Evolutionary conservation across 164 flowering plant species (phyloP).

Genomic region (Santalum album): DNA sequence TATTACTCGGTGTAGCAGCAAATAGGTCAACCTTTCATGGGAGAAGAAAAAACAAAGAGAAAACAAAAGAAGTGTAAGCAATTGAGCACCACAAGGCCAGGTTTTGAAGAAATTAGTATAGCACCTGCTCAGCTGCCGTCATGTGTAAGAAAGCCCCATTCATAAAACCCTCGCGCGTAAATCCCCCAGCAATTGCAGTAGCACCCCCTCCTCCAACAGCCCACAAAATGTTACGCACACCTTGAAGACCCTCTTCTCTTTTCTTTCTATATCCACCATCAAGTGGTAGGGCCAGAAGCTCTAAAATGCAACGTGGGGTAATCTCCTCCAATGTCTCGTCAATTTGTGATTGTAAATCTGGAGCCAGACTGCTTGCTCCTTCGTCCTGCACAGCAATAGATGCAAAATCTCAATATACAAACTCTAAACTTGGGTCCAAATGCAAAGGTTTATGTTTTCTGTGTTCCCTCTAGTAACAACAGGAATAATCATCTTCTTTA

Average conservation of each 20-base stretch:
- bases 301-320: slow-evolving; percentile 79
- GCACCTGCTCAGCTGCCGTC: slow-evolving; percentile 94
- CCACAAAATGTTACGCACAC: slow-evolving; percentile 89
- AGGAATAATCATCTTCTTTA: no score
- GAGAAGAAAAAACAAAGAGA: slow-evolving; percentile 4
- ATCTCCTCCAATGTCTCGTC: slow-evolving; percentile 97
- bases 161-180: slow-evolving; percentile 91
- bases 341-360: slow-evolving; percentile 82
- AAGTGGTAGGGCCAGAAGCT: slow-evolving; percentile 79
- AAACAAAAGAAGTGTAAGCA: not conserved
- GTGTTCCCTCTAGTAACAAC: no score
- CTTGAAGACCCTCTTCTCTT: slow-evolving; percentile 87
- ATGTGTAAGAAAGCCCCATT: slow-evolving; percentile 70
- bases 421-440: no score
- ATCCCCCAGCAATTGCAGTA: slow-evolving; percentile 85
- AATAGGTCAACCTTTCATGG: slow-evolving; percentile 70
- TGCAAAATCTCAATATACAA: not conserved
- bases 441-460: no score
- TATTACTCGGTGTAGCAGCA: slow-evolving; percentile 74
- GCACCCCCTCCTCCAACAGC: slow-evolving; percentile 98
- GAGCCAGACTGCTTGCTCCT: slow-evolving; percentile 92
- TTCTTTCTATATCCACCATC: slow-evolving; percentile 44
- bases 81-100: not conserved
- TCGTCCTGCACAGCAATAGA: slow-evolving; percentile 59
- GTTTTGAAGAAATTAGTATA: not conserved